Percentiles rank a stretch among this genome's conserved stretches.
phyloP scores from a whole-genome alignment of 83 land plant genomes.

The Picea engelmannii region DNA sequence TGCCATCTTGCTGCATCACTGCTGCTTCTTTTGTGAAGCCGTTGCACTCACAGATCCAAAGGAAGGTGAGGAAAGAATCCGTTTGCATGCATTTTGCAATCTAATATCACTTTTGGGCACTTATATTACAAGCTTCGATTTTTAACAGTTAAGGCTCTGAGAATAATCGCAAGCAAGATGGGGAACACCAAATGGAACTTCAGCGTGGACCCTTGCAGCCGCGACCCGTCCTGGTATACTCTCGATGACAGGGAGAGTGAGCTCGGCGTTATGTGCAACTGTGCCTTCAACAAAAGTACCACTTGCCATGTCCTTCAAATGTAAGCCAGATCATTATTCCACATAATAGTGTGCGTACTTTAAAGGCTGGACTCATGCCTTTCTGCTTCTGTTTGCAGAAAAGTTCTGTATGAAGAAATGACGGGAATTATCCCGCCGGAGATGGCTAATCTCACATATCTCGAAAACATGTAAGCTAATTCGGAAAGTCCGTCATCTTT shows the following conservation, averaged over 20 bases:
- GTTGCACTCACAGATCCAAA: background rate
- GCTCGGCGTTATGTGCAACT: conserved; percentile 3
- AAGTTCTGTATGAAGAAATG: background rate
- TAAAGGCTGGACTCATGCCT: too few relatives aligned
- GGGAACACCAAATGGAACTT: too few relatives aligned
- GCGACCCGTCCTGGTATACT: background rate
- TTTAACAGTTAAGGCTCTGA: background rate
- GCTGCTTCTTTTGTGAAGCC: too few relatives aligned
- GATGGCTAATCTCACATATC: too few relatives aligned
- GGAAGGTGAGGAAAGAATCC: background rate
- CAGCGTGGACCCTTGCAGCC: conserved; percentile 4
- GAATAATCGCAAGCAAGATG: background rate
- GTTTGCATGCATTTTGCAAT: background rate
- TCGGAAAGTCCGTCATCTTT: too few relatives aligned
- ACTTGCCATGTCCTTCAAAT: conserved; percentile 2
- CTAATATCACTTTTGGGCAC: background rate
- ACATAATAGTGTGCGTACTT: background rate
- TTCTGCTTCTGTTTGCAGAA: background rate
- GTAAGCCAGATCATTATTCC: background rate
- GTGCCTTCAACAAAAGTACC: background rate
- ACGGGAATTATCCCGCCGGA: background rate
- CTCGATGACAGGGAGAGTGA: background rate
- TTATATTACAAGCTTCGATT: background rate
- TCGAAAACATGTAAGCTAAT: too few relatives aligned
- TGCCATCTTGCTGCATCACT: background rate